A percentile compares a stretch with the other conserved stretches of the same genome.
Evolutionary conservation across 306 rosid species (phyloP).

Genomic region (Malus sylvestris): DNA sequence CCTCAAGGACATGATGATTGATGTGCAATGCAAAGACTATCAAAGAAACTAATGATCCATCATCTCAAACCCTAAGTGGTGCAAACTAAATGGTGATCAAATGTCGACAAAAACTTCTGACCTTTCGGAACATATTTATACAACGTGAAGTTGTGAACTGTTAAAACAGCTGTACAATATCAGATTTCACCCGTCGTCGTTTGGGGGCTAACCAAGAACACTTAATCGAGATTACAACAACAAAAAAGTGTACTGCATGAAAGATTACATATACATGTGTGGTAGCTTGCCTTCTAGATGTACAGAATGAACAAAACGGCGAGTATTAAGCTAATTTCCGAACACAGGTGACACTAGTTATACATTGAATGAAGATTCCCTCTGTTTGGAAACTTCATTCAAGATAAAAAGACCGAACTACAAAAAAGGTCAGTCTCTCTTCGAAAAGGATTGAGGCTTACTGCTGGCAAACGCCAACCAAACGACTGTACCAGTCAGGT

Average conservation of each 20-base stretch:
- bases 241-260: slow-evolving; percentile 7
- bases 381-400: slow-evolving; percentile 18
- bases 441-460: slow-evolving; percentile 72
- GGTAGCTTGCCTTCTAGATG: slow-evolving; percentile 6
- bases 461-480: slow-evolving; percentile 96
- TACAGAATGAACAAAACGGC: slow-evolving; percentile 13
- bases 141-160: not conserved
- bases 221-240: slow-evolving; percentile 9
- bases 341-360: slow-evolving; percentile 1
- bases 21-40: no score
- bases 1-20: no score
- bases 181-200: slow-evolving; percentile 12
- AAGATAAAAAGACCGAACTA: slow-evolving; percentile 5
- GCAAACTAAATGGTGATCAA: no score
- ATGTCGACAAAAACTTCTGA: not conserved
- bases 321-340: slow-evolving; percentile 14
- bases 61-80: no score
- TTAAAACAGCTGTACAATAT: slow-evolving; percentile 15
- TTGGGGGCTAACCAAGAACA: slow-evolving; percentile 24
- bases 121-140: not conserved
- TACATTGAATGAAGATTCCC: slow-evolving; percentile 12
- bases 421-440: slow-evolving; percentile 35
- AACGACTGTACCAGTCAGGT: slow-evolving; percentile 69
- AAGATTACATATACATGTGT: slow-evolving; percentile 2
- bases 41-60: no score